Conservation (phyloP, 1,284 basidiomycete species). For the Marasmius oreades region DNA sequence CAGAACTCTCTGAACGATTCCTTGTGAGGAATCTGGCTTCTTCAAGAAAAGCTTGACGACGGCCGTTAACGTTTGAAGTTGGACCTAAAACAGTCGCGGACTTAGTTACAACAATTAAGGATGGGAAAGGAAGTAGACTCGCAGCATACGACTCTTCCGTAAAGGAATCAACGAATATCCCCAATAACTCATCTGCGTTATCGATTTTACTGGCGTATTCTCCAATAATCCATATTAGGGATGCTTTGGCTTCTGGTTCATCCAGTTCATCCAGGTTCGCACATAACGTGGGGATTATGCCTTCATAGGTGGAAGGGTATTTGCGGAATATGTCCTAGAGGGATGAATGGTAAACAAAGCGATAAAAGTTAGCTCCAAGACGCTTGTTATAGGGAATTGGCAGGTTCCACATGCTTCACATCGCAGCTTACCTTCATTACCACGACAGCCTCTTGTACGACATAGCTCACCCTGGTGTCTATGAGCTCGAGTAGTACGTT, state of each 20-base stretch:
- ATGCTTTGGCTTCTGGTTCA: slow-evolving; percentile 97
- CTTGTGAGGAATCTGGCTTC: slow-evolving; percentile 90
- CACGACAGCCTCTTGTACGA: slow-evolving; percentile 97
- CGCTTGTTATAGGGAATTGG: background rate
- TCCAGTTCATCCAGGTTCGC: slow-evolving; percentile 95
- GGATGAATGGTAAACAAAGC: background rate
- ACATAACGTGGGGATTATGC: slow-evolving; percentile 93
- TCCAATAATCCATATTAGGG: slow-evolving; percentile 98
- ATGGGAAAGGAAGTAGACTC: slow-evolving; percentile 21
- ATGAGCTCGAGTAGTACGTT: slow-evolving; percentile 92
- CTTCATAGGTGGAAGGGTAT: slow-evolving; percentile 97
- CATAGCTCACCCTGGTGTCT: slow-evolving; percentile 90
- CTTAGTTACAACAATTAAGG: slow-evolving; percentile 1
- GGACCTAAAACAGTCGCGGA: slow-evolving; percentile 53
- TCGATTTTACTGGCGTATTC: slow-evolving; percentile 98
- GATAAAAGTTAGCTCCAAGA: background rate
- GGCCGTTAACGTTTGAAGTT: slow-evolving; percentile 93
- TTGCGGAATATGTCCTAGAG: slow-evolving; percentile 93
- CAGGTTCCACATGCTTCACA: slow-evolving; percentile 7
- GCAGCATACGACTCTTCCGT: slow-evolving; percentile 91
- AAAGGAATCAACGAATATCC: slow-evolving; percentile 90
- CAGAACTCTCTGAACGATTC: slow-evolving; percentile 85
- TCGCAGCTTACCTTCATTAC: slow-evolving; percentile 82
- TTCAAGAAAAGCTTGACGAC: slow-evolving; percentile 96
- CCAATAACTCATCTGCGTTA: slow-evolving; percentile 90